Base-by-base conservation (phyloP, 2,329 filamentous ascomycete species). In the Fusarium sp. region DNA sequence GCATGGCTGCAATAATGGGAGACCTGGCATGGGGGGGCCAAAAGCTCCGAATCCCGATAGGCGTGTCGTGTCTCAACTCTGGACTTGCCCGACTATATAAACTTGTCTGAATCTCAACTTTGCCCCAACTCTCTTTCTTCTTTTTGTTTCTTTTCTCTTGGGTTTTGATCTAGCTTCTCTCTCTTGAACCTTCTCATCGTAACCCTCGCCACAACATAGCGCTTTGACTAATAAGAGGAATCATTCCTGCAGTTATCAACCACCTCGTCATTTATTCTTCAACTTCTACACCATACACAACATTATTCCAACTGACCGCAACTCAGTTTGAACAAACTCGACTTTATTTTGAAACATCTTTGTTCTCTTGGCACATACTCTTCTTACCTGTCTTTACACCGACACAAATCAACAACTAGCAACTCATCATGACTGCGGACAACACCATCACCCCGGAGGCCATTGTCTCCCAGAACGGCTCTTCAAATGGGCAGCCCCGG, bases 401-500 rank as follows among this genome's bases (percentile, higher is more conserved):
- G 14, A 5, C 20, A 52, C 29, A 61, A 33, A n/a, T 29, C 45
- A 52, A 33, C 37, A 35, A 27, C 41, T 31, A 43, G 18, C 67
- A 57, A 33, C 20, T 37, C 76, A 76, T 70, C 75, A 81, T 81
- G 80, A 81, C 78, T 76, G 76, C 73, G 35, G 79, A 80, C 39
- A 78, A 76, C 76, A 69, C 71, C 43, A 69, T 74, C 43, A 39
- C 60, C 5, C 67, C 70, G 22, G 66, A 70, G 45, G 52, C 69
- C 33, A 68, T 39, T 20, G 39, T 72, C 24, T 66, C 71, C 63
- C 74, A 77, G 52, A 82, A 80, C 66, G 71, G 76, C 70, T 64
- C 70, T 41, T 67, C 75, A 64, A 80, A 81, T 71, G 78, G 79
- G 71, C 78, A 78, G 33, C 80, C 83, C 60, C 85, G 83, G 72